Conservation (phyloP, 1,284 basidiomycete species). For the Puccinia novopanici region DNA sequence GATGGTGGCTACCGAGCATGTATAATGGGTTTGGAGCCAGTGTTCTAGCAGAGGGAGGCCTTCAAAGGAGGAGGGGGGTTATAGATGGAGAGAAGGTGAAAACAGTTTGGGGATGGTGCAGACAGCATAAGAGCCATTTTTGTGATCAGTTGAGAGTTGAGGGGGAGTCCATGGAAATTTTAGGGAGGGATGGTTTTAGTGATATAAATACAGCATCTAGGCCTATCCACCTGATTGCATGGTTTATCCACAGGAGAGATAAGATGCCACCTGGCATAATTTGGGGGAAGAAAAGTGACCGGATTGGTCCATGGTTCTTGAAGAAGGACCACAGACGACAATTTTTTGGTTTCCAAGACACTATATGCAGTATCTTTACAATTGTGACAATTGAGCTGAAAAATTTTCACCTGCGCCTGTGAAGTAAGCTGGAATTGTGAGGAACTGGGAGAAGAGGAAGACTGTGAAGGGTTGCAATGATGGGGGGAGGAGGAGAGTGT, state of each 20-base stretch:
- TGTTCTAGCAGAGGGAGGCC: not conserved
- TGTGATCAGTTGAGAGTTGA: not conserved
- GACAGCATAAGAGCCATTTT: not conserved
- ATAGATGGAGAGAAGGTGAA: not conserved
- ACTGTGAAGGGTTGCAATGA: no score
- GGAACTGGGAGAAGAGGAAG: no score
- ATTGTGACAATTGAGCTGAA: no score
- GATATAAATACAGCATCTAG: constrained; percentile 14
- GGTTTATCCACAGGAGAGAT: not conserved
- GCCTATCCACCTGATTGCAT: not conserved
- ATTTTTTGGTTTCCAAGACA: no score
- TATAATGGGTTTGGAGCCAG: not conserved
- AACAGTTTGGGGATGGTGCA: not conserved
- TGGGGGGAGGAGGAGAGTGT: no score
- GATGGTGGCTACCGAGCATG: not conserved
- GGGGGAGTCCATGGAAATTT: not conserved
- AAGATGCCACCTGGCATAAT: no score
- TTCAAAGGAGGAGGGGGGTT: not conserved
- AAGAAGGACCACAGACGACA: no score
- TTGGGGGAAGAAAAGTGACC: no score
- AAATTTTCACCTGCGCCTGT: no score
- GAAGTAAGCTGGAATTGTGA: no score
- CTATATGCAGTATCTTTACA: no score
- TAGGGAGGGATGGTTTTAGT: constrained; percentile 6
- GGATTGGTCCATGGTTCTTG: no score